Conservation (phyloP, 2,329 filamentous ascomycete genomes). For the Colletotrichum truncatum region DNA sequence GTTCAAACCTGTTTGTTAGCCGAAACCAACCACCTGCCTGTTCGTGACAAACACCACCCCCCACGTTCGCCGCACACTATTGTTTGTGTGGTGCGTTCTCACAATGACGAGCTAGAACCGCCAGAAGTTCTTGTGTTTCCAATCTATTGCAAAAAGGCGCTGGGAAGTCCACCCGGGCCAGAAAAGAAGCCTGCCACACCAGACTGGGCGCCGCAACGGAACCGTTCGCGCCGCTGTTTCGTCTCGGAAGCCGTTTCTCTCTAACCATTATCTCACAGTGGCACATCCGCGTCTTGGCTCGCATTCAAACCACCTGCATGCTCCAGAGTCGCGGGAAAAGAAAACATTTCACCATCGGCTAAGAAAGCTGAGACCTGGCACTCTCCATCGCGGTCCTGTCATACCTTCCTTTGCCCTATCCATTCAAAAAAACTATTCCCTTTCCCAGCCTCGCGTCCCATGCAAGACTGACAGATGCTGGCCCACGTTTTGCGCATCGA, state of each 20-base stretch:
- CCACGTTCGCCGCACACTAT: not conserved
- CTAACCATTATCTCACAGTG: too few species aligned
- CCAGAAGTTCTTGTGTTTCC: not conserved
- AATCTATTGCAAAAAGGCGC: not conserved
- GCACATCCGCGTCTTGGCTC: too few species aligned
- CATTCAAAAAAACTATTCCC: not conserved
- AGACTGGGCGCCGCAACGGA: not conserved
- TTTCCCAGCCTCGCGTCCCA: not conserved
- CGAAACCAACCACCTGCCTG: not conserved
- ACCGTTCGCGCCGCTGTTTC: constrained; percentile 9
- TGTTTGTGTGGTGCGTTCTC: too few species aligned
- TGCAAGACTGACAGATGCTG: not conserved
- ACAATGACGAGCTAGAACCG: too few species aligned
- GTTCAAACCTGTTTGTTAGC: not conserved
- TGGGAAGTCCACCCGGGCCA: not conserved
- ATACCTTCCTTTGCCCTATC: not conserved
- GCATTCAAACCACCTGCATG: too few species aligned
- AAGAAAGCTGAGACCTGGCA: not conserved
- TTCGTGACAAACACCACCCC: not conserved
- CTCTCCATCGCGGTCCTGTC: too few species aligned
- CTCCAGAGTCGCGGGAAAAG: not conserved
- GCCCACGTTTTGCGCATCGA: not conserved
- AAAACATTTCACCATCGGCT: not conserved
- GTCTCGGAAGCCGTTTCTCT: constrained; percentile 19
- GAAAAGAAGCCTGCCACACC: not conserved